These are phyloP conservation scores for Arachnopeziza araneosa DNA, from an alignment of 2,329 filamentous ascomycete genomes.

Conservation along the genomic window DNA sequence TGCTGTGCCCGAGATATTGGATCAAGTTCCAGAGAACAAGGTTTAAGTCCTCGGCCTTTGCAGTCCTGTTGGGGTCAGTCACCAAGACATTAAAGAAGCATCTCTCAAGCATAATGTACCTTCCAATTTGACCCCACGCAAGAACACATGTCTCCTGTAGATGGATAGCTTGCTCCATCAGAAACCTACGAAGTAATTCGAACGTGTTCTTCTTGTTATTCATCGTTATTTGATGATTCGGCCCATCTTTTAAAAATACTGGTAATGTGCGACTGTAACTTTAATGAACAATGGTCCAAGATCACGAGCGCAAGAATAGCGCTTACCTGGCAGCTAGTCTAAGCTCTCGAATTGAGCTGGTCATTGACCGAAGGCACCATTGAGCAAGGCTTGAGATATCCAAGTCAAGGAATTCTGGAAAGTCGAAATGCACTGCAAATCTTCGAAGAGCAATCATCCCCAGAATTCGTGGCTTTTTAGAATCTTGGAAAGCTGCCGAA, in stretches of 20 bases:
- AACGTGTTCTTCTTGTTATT: slow-evolving; percentile 66
- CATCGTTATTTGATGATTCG: slow-evolving; percentile 29
- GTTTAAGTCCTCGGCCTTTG: slow-evolving; percentile 77
- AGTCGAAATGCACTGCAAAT: slow-evolving; percentile 60
- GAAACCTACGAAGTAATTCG: slow-evolving; percentile 65
- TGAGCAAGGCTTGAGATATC: slow-evolving; percentile 64
- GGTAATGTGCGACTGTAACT: slow-evolving; percentile 53
- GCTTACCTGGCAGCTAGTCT: slow-evolving; percentile 68
- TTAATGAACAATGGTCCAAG: slow-evolving; percentile 14
- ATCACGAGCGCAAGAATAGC: slow-evolving; percentile 7
- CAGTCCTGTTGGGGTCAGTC: slow-evolving; percentile 43
- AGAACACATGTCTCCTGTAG: slow-evolving; percentile 80
- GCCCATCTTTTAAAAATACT: slow-evolving; percentile 54
- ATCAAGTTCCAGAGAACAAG: slow-evolving; percentile 78
- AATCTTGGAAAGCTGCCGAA: slow-evolving; percentile 42
- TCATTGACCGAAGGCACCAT: slow-evolving; percentile 75
- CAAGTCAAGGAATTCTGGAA: slow-evolving; percentile 57
- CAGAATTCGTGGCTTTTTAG: slow-evolving; percentile 58
- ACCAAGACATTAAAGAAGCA: not conserved
- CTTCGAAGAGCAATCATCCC: slow-evolving; percentile 68
- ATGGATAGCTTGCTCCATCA: slow-evolving; percentile 48
- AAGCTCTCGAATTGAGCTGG: slow-evolving; percentile 79
- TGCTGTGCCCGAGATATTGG: slow-evolving; percentile 80
- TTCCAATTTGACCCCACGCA: slow-evolving; percentile 79
- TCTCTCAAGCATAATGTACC: slow-evolving; percentile 38